A percentile compares a stretch with the other conserved stretches of the same genome.
These are phyloP conservation scores for Monosporozyma unispora DNA, from an alignment of 805 yeast genomes.

Conservation along the genomic window DNA sequence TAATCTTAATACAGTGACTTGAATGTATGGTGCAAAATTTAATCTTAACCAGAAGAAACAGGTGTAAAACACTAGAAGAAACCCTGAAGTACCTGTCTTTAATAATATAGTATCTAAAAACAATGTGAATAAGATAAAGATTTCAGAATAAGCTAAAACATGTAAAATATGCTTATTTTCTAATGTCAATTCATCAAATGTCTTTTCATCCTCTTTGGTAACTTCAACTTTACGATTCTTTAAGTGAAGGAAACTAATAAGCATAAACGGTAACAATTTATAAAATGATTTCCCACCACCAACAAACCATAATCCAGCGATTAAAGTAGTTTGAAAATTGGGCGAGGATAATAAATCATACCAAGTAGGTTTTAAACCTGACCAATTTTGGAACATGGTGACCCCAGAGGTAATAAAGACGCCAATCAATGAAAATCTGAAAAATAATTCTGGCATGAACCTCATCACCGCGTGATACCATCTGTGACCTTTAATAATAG, in stretches of 20 bases:
- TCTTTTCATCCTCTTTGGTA: slow-evolving; percentile 7
- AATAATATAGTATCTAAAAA: slow-evolving; percentile 50
- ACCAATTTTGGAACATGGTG: slow-evolving; percentile 51
- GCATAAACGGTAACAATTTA: slow-evolving; percentile 52
- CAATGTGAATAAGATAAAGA: slow-evolving; percentile 44
- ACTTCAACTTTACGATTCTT: slow-evolving; percentile 23
- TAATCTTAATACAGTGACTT: slow-evolving; percentile 27
- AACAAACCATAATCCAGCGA: slow-evolving; percentile 52
- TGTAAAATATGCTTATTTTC: slow-evolving; percentile 17
- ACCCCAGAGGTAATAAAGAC: slow-evolving; percentile 43
- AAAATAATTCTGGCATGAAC: slow-evolving; percentile 41
- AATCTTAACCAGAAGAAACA: slow-evolving; percentile 65
- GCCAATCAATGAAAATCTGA: slow-evolving; percentile 50
- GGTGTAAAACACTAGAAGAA: slow-evolving; percentile 48
- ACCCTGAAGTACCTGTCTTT: slow-evolving; percentile 59
- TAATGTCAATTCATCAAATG: slow-evolving; percentile 7
- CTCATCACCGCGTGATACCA: slow-evolving; percentile 18
- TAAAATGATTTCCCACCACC: slow-evolving; percentile 58
- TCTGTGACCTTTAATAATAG: slow-evolving; percentile 12
- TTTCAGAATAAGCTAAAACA: slow-evolving; percentile 52
- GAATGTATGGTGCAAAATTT: slow-evolving; percentile 40
- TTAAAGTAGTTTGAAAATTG: slow-evolving; percentile 59
- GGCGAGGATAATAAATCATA: slow-evolving; percentile 60
- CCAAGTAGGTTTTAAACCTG: slow-evolving; percentile 51
- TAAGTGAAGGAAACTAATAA: slow-evolving; percentile 52